Evolutionary conservation across 164 flowering plant species (phyloP), one percentile per base, ranked within the genome.

Genomic region (Vitis amurensis): DNA sequence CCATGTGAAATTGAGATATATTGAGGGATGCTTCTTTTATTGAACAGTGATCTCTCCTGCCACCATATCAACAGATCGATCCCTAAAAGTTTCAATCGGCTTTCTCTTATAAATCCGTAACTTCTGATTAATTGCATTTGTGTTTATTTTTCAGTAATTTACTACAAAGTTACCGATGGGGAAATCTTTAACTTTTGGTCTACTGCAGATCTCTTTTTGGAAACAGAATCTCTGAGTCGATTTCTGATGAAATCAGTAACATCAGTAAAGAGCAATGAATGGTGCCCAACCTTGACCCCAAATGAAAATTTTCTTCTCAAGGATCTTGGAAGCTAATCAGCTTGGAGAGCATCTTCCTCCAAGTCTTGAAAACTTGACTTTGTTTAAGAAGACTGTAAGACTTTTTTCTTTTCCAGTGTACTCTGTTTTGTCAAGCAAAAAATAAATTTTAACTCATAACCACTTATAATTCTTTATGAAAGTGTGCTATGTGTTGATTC

Each of bases 191-290:
- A 53, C 58, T 29, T 29, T 37, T 61, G 14, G 53, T 68, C 50
- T 44, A 53, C 49, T 69, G 55, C 85, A 92, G 97, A 71, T 68
- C 83, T 8, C 68, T 88, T 55, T 44, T 87, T 62, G 99, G 89
- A 60, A 94, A 94, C 77, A 87, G 87, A 27, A 52, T 91, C 7
- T 79, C 67, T 65, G 98, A 89, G 44, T 12, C 82, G 50, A 86
- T 89, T 76, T 92, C 94, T 4, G 47, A 13, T 17, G 87, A 81
- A 70, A 68, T 86, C 64, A 89, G 87, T 48, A 73, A 82, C 27
- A 84, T 88, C 65, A 8, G 78, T 16, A 84, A 61, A 31, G 13
- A 48, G 11, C 9, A 49, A 27, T 50, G 8, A 17, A 16, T 44
- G 7, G 14, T 1, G 16, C 50, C 8, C 27, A 17, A 51, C 3